These are phyloP conservation scores for Trypanosoma melophagium DNA, from an alignment of 208 protist species.

Conservation along the genomic window DNA sequence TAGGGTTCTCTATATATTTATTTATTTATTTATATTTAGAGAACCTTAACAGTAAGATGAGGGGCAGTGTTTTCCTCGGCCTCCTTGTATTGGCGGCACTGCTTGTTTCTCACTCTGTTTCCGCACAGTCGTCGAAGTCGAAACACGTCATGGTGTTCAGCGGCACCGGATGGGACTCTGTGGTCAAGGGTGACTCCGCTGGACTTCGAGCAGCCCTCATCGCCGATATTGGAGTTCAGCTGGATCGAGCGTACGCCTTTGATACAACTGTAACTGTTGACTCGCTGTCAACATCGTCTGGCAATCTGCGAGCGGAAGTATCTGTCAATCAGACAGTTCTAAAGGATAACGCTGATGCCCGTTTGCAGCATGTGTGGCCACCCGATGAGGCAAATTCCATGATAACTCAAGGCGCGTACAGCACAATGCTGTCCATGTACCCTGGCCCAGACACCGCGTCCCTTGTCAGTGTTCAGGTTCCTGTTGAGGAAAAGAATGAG, in stretches of 20 bases:
- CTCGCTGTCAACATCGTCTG: not conserved
- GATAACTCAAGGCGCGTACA: constrained; percentile 23
- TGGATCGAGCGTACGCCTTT: constrained; percentile 16
- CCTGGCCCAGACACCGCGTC: not conserved
- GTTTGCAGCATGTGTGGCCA: constrained; percentile 24
- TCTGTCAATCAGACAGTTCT: constrained; percentile 19
- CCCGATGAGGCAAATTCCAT: constrained; percentile 27
- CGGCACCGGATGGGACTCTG: constrained; percentile 9
- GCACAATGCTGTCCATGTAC: constrained; percentile 6
- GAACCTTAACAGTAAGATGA: not conserved
- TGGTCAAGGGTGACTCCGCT: not conserved
- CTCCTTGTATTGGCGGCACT: not conserved
- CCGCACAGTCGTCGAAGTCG: not conserved
- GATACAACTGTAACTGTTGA: constrained; percentile 15
- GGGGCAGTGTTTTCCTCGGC: not conserved
- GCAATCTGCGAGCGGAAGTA: not conserved
- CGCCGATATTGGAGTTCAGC: constrained; percentile 5
- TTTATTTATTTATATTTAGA: too few species aligned
- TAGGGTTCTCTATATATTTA: too few species aligned
- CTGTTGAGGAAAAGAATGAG: not conserved
- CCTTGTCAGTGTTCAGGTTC: constrained; percentile 3
- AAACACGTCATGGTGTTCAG: constrained; percentile 17
- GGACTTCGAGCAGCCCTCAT: constrained; percentile 6
- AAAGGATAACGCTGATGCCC: not conserved
- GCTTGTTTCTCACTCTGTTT: not conserved